Base-by-base conservation (phyloP, 1,284 basidiomycete species). In the Uromyces viciae-fabae region DNA sequence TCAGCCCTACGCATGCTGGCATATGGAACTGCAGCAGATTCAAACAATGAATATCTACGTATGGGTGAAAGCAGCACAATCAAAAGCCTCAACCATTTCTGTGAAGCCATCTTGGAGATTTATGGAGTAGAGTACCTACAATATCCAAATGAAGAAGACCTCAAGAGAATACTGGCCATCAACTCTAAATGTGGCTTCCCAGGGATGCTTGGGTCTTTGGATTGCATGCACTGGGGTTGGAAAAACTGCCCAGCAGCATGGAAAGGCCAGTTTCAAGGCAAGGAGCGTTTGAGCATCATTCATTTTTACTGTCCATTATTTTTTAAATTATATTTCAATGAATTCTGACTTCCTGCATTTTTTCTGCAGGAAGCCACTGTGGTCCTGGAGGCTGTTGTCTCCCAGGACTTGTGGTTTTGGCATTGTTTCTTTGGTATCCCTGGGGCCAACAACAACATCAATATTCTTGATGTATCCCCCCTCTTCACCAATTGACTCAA, bases 191-290 rank as follows among this genome's bases (percentile, higher is more conserved):
- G 69, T 14, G 69, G 69, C 8, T 52, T 72, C 31, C 69, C 69
- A n/a, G 69, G 46, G 3, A 49, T 46, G 42, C 42, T 49, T 46
- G 69, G 40, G 4, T 36, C 43, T 17, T n/a, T 72, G 8, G 69
- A 72, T 72, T 46, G 40, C n/a, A 71, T 71, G 68, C 68, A 71
- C 40, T 71, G 68, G 68, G 42, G 15, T 3, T 71, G 68, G 68
- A 71, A 46, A 71, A 43, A 71, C 31, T 71, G 40, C 40, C 68
- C 68, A 28, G 33, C 36, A 38, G 36, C 33, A 17, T 71, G 68
- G 15, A 25, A 33, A 8, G 68, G 68, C 4, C 68, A 71, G n/a
- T 71, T 8, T 33, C 40, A 72, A 54, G 69, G 69, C 11, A 72
- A 72, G 43, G 69, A 72, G 25, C n/a, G n/a, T n/a, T n/a, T n/a